phyloP scores from a whole-genome alignment of 129 eudicot species.

The Heracleum sosnowskyi region DNA sequence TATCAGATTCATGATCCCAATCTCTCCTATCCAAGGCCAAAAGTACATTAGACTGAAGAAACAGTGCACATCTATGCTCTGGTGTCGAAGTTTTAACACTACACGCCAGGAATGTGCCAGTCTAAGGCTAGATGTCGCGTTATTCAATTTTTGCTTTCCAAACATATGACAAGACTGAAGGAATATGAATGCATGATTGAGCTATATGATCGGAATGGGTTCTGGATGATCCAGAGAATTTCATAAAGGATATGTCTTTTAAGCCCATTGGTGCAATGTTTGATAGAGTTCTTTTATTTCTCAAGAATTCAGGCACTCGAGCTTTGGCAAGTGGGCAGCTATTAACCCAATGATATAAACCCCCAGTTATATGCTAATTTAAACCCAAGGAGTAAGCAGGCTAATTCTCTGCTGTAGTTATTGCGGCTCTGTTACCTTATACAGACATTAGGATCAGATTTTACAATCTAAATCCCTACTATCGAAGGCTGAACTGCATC shows the following conservation, averaged over 20 bases:
- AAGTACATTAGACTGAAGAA: background rate
- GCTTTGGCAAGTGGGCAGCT: slow-evolving; percentile 56
- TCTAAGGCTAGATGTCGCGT: background rate
- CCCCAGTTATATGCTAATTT: slow-evolving; percentile 36
- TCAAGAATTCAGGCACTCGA: slow-evolving; percentile 22
- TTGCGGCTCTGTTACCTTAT: background rate
- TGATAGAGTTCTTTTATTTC: slow-evolving; percentile 43
- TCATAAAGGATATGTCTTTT: slow-evolving; percentile 52
- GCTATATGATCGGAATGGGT: slow-evolving; percentile 37
- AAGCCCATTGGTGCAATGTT: slow-evolving; percentile 52
- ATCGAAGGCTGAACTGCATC: background rate
- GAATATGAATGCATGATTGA: slow-evolving; percentile 71
- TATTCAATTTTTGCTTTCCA: background rate
- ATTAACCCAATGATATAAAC: slow-evolving; percentile 33
- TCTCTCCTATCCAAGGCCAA: background rate
- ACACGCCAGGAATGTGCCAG: background rate
- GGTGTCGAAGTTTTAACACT: background rate
- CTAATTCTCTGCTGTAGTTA: slow-evolving; percentile 3
- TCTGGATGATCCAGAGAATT: slow-evolving; percentile 53
- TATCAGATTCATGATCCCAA: background rate
- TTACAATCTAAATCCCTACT: background rate
- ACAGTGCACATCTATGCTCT: background rate
- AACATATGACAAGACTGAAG: slow-evolving; percentile 8
- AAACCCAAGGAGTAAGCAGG: slow-evolving; percentile 11
- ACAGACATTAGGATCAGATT: background rate